Conservation (phyloP, 331 rosid genomes). For the Cydonia oblonga region DNA sequence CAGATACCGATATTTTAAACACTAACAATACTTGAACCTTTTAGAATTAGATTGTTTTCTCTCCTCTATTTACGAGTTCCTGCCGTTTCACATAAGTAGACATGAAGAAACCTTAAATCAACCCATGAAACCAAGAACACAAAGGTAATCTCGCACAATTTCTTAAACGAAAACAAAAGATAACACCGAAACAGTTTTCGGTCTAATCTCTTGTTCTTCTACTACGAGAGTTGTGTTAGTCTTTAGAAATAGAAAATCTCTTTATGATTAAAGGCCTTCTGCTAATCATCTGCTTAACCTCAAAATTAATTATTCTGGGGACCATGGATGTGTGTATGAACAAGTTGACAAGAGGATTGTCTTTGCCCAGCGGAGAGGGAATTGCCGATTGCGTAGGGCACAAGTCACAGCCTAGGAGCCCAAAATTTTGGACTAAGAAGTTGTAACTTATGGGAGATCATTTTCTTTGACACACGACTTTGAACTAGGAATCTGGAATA, state of each 20-base stretch:
- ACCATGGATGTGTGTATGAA: background rate
- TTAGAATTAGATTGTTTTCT: background rate
- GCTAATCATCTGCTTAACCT: background rate
- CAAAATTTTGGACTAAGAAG: conserved; percentile 20
- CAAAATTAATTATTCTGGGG: background rate
- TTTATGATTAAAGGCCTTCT: background rate
- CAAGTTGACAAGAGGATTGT: background rate
- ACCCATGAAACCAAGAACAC: background rate
- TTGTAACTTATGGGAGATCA: conserved; percentile 21
- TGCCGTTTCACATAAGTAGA: background rate
- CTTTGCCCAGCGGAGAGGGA: background rate
- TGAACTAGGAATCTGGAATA: conserved; percentile 1
- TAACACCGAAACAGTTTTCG: background rate
- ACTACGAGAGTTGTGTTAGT: background rate
- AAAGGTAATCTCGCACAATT: background rate
- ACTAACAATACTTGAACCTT: background rate
- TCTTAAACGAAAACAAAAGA: background rate
- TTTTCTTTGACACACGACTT: background rate
- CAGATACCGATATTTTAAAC: too few species aligned
- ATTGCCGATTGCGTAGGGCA: background rate
- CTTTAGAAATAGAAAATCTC: background rate
- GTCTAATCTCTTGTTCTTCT: background rate
- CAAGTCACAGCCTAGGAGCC: conserved; percentile 8
- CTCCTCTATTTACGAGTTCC: background rate
- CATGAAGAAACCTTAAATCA: background rate